Evolutionary conservation across 176 grass and related monocot species (phyloP).

Genomic region (Paspalum vaginatum): DNA sequence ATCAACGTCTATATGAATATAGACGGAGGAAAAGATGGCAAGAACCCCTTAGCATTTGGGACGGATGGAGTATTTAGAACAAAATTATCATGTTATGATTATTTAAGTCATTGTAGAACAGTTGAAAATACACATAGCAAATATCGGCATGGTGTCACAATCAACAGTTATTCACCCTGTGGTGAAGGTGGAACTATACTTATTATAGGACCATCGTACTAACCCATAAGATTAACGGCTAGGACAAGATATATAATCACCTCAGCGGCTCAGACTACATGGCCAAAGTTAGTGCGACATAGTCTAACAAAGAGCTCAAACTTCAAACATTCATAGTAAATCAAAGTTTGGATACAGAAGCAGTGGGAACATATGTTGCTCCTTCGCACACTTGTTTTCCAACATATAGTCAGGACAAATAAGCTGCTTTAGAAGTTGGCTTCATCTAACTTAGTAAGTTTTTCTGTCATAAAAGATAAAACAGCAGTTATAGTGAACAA

Average conservation of each 20-base stretch:
- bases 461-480: neutral
- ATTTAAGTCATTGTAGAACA: neutral
- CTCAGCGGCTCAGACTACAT: neutral
- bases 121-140: neutral
- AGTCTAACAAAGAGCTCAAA: conserved; percentile 2
- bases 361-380: neutral
- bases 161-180: neutral
- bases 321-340: neutral
- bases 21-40: too few species aligned
- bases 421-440: neutral
- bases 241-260: neutral
- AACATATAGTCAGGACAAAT: conserved; percentile 6
- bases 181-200: neutral
- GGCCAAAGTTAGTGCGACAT: neutral
- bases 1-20: too few species aligned
- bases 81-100: neutral
- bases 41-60: too few species aligned
- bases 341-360: neutral
- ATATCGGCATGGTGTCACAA: neutral
- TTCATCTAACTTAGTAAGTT: neutral
- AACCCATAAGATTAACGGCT: conserved; percentile 1
- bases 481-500: neutral
- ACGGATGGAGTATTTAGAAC: neutral
- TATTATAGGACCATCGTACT: neutral
- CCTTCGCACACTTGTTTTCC: neutral